These are phyloP conservation scores for Claviceps fusiformis DNA, from an alignment of 2,329 filamentous ascomycete genomes.

Conservation along the genomic window DNA sequence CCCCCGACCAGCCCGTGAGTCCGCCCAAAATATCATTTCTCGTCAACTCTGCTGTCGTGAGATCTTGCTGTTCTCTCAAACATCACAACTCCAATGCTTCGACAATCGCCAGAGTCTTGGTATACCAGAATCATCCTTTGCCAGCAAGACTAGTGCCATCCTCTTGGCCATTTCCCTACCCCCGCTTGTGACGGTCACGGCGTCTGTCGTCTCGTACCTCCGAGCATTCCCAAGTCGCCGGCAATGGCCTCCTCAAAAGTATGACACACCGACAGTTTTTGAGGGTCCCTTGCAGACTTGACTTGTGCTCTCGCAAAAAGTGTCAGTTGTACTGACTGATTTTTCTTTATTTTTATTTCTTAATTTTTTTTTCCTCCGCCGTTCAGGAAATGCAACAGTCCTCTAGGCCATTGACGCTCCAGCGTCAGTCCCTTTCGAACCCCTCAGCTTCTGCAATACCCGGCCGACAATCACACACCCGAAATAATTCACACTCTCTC, in stretches of 20 bases:
- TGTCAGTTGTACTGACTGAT: slow-evolving; percentile 22
- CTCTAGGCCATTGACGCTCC: slow-evolving; percentile 52
- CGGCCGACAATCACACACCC: slow-evolving; percentile 50
- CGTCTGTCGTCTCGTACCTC: slow-evolving; percentile 19
- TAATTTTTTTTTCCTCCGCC: background rate
- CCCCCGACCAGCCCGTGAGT: slow-evolving; percentile 5
- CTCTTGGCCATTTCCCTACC: slow-evolving; percentile 4
- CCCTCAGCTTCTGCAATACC: slow-evolving; percentile 44
- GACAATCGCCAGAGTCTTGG: slow-evolving; percentile 1
- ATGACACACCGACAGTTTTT: slow-evolving; percentile 18
- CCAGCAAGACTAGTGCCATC: slow-evolving; percentile 5
- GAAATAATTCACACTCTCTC: slow-evolving; percentile 70
- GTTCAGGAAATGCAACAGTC: slow-evolving; percentile 49
- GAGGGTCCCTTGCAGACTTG: slow-evolving; percentile 16
- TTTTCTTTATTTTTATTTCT: slow-evolving; percentile 10
- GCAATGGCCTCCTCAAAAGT: slow-evolving; percentile 53
- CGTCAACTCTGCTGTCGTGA: slow-evolving; percentile 14
- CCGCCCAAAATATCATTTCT: slow-evolving; percentile 28
- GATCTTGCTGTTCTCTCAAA: slow-evolving; percentile 5
- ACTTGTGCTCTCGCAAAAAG: slow-evolving; percentile 14
- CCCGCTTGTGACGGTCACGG: slow-evolving; percentile 18
- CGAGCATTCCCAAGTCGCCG: slow-evolving; percentile 23
- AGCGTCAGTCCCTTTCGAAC: slow-evolving; percentile 46
- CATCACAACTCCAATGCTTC: slow-evolving; percentile 4
- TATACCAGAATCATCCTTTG: slow-evolving; percentile 6